Evolutionary conservation across 768 basidiomycete genomes (phyloP).

Genomic region (Hypholoma sublateritium): DNA sequence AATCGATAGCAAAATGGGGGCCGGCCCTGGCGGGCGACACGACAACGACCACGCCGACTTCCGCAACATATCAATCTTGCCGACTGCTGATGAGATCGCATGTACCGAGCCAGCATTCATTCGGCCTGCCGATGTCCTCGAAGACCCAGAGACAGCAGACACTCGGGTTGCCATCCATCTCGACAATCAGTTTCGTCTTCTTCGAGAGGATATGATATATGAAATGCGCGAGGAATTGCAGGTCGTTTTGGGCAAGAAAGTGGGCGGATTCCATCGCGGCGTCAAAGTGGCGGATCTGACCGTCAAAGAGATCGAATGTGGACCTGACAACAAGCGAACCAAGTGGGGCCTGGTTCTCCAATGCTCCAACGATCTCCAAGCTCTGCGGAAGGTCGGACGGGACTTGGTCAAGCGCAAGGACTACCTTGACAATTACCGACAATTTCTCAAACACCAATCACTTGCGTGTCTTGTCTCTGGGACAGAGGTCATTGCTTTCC

Average conservation of each 20-base stretch:
- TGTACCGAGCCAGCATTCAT: constrained; percentile 48
- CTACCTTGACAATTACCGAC: constrained; percentile 35
- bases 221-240: constrained; percentile 39
- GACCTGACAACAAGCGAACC: constrained; percentile 20
- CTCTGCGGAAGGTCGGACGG: constrained; percentile 29
- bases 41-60: constrained; percentile 69
- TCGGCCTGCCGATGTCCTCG: constrained; percentile 41
- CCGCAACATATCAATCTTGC: constrained; percentile 59
- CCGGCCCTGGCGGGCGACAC: constrained; percentile 61
- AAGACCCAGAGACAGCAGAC: constrained; percentile 38
- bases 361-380: constrained; percentile 34
- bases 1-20: constrained; percentile 9
- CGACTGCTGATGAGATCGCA: constrained; percentile 57
- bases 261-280: constrained; percentile 37
- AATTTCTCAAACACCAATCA: constrained; percentile 53
- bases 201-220: constrained; percentile 48
- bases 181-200: constrained; percentile 66
- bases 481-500: constrained; percentile 49
- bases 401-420: constrained; percentile 34
- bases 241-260: constrained; percentile 46
- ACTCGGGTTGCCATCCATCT: constrained; percentile 47
- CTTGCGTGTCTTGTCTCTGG: constrained; percentile 52
- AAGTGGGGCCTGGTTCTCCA: constrained; percentile 43
- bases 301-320: constrained; percentile 39
- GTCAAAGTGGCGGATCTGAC: constrained; percentile 35